Conservation (phyloP, 495 filamentous ascomycete genomes). For the Daldinia loculata region DNA sequence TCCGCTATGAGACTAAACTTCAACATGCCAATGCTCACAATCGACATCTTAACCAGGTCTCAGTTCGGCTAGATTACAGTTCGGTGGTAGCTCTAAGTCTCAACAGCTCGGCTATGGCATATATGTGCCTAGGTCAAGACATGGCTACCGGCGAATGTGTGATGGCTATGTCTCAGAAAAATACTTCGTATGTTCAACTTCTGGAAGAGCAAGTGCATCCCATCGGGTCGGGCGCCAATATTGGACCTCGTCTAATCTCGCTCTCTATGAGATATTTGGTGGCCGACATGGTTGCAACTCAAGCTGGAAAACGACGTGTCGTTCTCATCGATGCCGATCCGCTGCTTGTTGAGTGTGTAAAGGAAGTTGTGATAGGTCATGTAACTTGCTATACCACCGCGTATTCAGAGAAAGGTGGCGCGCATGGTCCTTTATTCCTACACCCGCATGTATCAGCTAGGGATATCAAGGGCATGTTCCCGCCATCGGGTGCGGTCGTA, state of each 20-base stretch:
- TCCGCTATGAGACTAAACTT: conserved; percentile 34
- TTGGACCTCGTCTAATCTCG: conserved; percentile 20
- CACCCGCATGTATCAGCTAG: conserved; percentile 40
- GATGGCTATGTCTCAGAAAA: conserved; percentile 45
- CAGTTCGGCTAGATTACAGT: conserved; percentile 53
- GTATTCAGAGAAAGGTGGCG: conserved; percentile 22
- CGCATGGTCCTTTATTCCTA: conserved; percentile 11
- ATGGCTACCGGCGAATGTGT: conserved; percentile 28
- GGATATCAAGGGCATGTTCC: conserved; percentile 45
- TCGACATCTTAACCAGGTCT: not conserved
- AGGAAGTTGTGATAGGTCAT: conserved; percentile 30
- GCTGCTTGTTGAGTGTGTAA: conserved; percentile 41
- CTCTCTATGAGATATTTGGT: conserved; percentile 44
- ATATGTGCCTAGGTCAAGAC: conserved; percentile 49
- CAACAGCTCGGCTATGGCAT: not conserved
- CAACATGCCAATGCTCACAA: not conserved
- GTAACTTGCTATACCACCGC: conserved; percentile 29
- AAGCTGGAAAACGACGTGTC: conserved; percentile 17
- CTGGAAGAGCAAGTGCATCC: conserved; percentile 3
- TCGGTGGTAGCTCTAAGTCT: conserved; percentile 43
- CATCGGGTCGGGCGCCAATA: not conserved
- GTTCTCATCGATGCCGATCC: conserved; percentile 50
- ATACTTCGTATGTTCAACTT: conserved; percentile 45
- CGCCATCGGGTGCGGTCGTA: conserved; percentile 29
- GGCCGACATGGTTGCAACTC: conserved; percentile 25